Percentiles rank a stretch among this genome's conserved stretches.
Evolutionary conservation across 768 basidiomycete species (phyloP).

Genomic region (Boletus sensibilis): DNA sequence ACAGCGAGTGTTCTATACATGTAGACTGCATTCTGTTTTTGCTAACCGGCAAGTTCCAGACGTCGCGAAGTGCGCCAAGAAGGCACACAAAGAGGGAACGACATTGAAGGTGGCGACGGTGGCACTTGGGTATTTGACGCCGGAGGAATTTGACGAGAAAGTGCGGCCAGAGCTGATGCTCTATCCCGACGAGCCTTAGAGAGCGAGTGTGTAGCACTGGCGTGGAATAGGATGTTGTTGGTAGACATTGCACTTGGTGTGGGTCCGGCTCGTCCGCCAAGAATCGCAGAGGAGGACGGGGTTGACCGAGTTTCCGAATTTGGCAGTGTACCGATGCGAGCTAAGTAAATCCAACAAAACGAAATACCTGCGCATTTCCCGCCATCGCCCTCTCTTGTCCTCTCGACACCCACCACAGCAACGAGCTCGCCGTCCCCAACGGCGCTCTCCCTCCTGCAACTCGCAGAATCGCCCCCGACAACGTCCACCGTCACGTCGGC

Average conservation of each 20-base stretch:
- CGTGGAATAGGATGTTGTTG: not conserved
- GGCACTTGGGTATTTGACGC: slow-evolving; percentile 76
- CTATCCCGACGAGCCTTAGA: slow-evolving; percentile 56
- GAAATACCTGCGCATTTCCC: slow-evolving; percentile 35
- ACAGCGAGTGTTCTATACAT: slow-evolving; percentile 65
- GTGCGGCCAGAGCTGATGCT: slow-evolving; percentile 93
- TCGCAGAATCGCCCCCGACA: not conserved
- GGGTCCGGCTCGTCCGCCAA: slow-evolving; percentile 24
- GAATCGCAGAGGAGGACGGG: slow-evolving; percentile 16
- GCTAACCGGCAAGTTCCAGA: slow-evolving; percentile 47
- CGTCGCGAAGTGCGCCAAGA: slow-evolving; percentile 98
- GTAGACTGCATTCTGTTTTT: not conserved
- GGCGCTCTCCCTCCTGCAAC: not conserved
- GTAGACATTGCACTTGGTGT: not conserved
- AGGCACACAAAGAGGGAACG: slow-evolving; percentile 98
- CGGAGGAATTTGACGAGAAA: slow-evolving; percentile 92
- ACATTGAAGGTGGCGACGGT: slow-evolving; percentile 96
- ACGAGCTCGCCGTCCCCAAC: slow-evolving; percentile 10
- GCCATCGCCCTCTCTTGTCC: slow-evolving; percentile 28
- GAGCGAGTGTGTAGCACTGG: not conserved
- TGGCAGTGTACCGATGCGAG: slow-evolving; percentile 34
- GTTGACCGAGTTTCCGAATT: slow-evolving; percentile 29
- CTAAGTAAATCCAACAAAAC: slow-evolving; percentile 35
- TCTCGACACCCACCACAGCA: slow-evolving; percentile 22
- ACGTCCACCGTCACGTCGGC: not conserved